A percentile compares a stretch with the other conserved stretches of the same genome.
Evolutionary conservation across 805 yeast genomes (phyloP).

Genomic region (Lachancea kluyveri): DNA sequence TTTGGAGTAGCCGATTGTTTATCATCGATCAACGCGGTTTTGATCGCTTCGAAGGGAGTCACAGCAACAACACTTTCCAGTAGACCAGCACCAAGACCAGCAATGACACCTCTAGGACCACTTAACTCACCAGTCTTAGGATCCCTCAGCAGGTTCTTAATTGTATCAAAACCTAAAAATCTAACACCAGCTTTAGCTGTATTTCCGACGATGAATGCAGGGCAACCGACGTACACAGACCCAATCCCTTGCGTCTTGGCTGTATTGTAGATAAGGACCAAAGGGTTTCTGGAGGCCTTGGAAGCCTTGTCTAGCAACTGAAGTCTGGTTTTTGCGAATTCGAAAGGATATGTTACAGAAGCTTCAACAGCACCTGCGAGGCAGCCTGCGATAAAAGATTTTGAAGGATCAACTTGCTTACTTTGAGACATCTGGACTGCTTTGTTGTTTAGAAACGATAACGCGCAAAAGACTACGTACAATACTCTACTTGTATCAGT

Average conservation of each 20-base stretch:
- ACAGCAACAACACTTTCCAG: constrained; percentile 89
- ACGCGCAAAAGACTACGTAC: no score
- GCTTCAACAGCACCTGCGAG: constrained; percentile 97
- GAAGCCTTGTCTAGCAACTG: constrained; percentile 69
- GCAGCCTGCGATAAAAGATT: constrained; percentile 92
- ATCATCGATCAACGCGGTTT: constrained; percentile 93
- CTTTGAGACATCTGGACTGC: constrained; percentile 17
- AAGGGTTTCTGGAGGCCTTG: constrained; percentile 72
- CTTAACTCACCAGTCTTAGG: constrained; percentile 73
- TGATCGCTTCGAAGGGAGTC: constrained; percentile 95
- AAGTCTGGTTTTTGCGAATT: constrained; percentile 89
- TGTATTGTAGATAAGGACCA: constrained; percentile 67
- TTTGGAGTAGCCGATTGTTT: constrained; percentile 70
- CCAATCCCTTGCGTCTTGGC: constrained; percentile 73
- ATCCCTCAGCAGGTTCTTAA: constrained; percentile 72
- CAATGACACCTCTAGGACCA: constrained; percentile 86
- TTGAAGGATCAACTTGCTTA: constrained; percentile 55
- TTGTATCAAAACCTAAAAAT: constrained; percentile 85
- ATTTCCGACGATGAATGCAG: constrained; percentile 92
- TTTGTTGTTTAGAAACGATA: no score
- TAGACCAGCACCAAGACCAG: constrained; percentile 97
- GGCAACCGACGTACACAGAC: constrained; percentile 89
- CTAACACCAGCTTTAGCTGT: constrained; percentile 95
- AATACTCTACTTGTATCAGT: no score
- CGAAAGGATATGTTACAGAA: constrained; percentile 88